A percentile compares a stretch with the other conserved stretches of the same genome.
Conservation (phyloP, 164 flowering plant species). For the Piper longum region DNA sequence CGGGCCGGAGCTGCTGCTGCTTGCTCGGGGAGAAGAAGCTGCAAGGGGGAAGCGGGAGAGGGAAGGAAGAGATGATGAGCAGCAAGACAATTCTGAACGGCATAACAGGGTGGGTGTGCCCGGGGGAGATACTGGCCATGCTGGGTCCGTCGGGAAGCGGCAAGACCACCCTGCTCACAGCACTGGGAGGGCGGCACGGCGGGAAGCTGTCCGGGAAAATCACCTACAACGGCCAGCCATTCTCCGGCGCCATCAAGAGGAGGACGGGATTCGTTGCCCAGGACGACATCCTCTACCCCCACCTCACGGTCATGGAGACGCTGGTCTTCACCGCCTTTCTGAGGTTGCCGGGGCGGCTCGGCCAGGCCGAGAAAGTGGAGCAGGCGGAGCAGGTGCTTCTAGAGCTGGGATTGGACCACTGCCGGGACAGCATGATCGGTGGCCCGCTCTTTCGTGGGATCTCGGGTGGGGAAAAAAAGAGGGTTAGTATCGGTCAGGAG, state of each 20-base stretch:
- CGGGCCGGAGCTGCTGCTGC: not conserved
- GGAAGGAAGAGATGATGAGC: conserved; percentile 5
- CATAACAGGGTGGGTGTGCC: conserved; percentile 57
- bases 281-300: conserved; percentile 68
- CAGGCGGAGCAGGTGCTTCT: conserved; percentile 54
- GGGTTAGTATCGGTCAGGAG: conserved; percentile 92
- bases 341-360: conserved; percentile 47
- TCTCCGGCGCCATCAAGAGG: conserved; percentile 49
- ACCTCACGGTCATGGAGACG: conserved; percentile 72
- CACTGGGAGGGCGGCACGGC: conserved; percentile 61
- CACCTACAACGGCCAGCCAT: conserved; percentile 60
- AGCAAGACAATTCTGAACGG: conserved; percentile 57
- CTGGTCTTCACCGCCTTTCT: conserved; percentile 70
- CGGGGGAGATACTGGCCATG: conserved; percentile 81
- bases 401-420: conserved; percentile 47
- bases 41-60: conserved; percentile 15
- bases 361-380: conserved; percentile 32
- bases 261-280: conserved; percentile 78
- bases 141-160: conserved; percentile 93
- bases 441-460: conserved; percentile 73
- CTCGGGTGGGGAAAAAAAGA: conserved; percentile 87
- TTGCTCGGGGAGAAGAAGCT: not conserved
- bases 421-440: conserved; percentile 74
- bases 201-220: conserved; percentile 66
- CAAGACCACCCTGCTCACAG: conserved; percentile 75